A percentile compares a stretch with the other conserved stretches of the same genome.
phyloP scores from a whole-genome alignment of 306 rosid genomes.

The Prunus fruticosa region DNA sequence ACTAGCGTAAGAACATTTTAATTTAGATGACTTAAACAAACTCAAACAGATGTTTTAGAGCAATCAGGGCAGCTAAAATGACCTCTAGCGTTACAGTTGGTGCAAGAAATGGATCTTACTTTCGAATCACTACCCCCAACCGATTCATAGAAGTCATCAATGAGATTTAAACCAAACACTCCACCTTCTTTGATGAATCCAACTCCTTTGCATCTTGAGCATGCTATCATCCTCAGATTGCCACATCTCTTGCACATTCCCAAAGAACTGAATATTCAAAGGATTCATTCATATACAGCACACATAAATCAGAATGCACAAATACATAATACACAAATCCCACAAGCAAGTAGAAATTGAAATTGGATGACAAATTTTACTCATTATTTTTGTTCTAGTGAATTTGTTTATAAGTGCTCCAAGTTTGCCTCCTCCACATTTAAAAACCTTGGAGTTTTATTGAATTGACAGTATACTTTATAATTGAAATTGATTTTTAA shows the following conservation, averaged over 20 bases:
- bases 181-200: slow-evolving; percentile 66
- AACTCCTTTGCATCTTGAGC: slow-evolving; percentile 66
- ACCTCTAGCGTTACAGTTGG: slow-evolving; percentile 69
- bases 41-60: slow-evolving; percentile 29
- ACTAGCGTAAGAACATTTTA: neutral
- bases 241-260: slow-evolving; percentile 91
- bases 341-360: neutral
- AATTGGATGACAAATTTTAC: neutral
- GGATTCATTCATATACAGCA: slow-evolving; percentile 1
- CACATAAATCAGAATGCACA: slow-evolving; percentile 1
- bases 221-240: slow-evolving; percentile 68
- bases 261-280: slow-evolving; percentile 48
- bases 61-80: slow-evolving; percentile 76
- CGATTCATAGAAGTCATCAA: slow-evolving; percentile 48
- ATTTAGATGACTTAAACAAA: neutral
- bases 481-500: no score
- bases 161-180: slow-evolving; percentile 31
- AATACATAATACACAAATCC: neutral
- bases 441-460: no score
- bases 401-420: no score
- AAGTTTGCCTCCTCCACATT: neutral
- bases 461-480: no score
- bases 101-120: slow-evolving; percentile 43
- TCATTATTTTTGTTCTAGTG: neutral
- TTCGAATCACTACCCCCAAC: slow-evolving; percentile 37